phyloP scores from a whole-genome alignment of 2,329 filamentous ascomycete species.

The Graphilbum ipis-grandicollis region DNA sequence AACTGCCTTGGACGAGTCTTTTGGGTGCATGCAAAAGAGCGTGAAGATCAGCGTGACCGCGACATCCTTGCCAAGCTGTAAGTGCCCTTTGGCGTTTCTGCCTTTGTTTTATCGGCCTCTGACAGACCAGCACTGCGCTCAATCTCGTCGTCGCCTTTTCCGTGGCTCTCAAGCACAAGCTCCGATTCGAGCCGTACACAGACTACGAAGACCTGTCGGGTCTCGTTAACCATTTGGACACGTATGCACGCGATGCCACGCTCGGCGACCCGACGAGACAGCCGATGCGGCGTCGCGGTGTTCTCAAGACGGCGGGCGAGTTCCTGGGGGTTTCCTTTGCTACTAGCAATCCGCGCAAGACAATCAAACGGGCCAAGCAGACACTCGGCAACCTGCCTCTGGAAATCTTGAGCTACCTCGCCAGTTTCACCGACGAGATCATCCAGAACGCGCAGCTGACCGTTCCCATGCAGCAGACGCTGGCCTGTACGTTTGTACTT shows the following conservation, averaged over 20 bases:
- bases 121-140: constrained; percentile 30
- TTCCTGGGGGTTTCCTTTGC: constrained; percentile 53
- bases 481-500: constrained; percentile 15
- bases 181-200: constrained; percentile 56
- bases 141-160: constrained; percentile 55
- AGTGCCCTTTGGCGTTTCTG: constrained; percentile 2
- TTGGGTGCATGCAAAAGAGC: constrained; percentile 60
- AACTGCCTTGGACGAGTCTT: constrained; percentile 59
- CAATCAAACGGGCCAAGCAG: constrained; percentile 46
- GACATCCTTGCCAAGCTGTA: constrained; percentile 48
- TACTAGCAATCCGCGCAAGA: constrained; percentile 50
- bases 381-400: constrained; percentile 56
- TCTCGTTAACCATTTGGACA: constrained; percentile 47
- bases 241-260: constrained; percentile 36
- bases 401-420: constrained; percentile 51
- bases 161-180: constrained; percentile 52
- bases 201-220: constrained; percentile 49
- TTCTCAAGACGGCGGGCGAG: constrained; percentile 39
- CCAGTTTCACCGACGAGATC: constrained; percentile 39
- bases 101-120: not conserved
- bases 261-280: constrained; percentile 19
- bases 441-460: constrained; percentile 30
- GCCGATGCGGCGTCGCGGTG: constrained; percentile 12
- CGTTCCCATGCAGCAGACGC: constrained; percentile 31
- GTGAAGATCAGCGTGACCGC: constrained; percentile 37